These are phyloP conservation scores for Aspergillus ellipticus DNA, from an alignment of 495 filamentous ascomycete genomes.

Conservation along the genomic window DNA sequence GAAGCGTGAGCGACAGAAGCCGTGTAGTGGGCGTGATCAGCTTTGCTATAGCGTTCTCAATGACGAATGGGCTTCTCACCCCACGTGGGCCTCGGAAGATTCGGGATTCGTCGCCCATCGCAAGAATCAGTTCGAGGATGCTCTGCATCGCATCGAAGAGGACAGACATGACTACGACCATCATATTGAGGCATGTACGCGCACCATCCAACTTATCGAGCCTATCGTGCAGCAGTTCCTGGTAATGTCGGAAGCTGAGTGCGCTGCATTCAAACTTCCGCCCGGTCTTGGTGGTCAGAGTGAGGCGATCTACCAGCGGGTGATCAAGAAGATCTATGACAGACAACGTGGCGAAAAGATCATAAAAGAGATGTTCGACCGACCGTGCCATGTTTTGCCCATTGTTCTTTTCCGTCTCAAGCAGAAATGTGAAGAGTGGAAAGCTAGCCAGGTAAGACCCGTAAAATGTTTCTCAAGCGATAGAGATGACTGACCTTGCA, in stretches of 20 bases:
- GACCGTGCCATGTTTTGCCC: slow-evolving; percentile 79
- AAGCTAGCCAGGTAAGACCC: slow-evolving; percentile 64
- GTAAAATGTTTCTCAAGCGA: background rate
- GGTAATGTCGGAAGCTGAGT: slow-evolving; percentile 66
- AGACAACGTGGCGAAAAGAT: slow-evolving; percentile 76
- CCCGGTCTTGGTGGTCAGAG: slow-evolving; percentile 86
- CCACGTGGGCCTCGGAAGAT: slow-evolving; percentile 98
- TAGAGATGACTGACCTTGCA: background rate
- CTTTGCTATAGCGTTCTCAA: slow-evolving; percentile 89
- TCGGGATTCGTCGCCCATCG: slow-evolving; percentile 96
- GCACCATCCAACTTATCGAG: slow-evolving; percentile 92
- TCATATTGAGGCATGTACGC: slow-evolving; percentile 88
- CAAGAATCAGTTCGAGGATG: slow-evolving; percentile 92
- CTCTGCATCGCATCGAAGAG: slow-evolving; percentile 92
- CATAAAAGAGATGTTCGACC: slow-evolving; percentile 73
- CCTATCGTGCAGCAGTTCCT: slow-evolving; percentile 87
- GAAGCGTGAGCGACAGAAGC: slow-evolving; percentile 78
- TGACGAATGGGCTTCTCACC: slow-evolving; percentile 97
- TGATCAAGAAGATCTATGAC: slow-evolving; percentile 98
- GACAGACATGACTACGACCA: slow-evolving; percentile 98
- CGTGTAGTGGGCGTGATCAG: slow-evolving; percentile 89
- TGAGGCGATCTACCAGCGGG: slow-evolving; percentile 91
- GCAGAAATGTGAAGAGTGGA: slow-evolving; percentile 95
- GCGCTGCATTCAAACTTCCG: slow-evolving; percentile 69
- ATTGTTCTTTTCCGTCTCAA: slow-evolving; percentile 83